Evolutionary conservation across 202 grass and related monocot species (phyloP).

Genomic region (Panicum virgatum): DNA sequence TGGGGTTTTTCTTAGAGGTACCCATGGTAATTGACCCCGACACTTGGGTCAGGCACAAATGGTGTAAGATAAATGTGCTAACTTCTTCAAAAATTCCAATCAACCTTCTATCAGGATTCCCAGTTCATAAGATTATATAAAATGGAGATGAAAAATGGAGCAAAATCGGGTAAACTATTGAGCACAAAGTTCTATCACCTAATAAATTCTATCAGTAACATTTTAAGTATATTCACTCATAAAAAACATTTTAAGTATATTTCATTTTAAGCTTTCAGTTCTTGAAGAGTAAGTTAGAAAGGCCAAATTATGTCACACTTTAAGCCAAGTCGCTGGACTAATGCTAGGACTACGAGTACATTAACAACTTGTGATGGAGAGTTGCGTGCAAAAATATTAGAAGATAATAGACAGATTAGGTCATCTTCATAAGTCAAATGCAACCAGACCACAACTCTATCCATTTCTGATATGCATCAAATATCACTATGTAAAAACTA

Average conservation of each 20-base stretch:
- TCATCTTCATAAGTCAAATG: background rate
- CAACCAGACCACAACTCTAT: background rate
- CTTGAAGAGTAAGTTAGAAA: background rate
- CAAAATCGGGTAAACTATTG: background rate
- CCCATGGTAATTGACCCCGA: too few species aligned
- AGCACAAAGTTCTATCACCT: background rate
- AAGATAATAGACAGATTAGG: background rate
- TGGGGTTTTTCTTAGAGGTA: too few species aligned
- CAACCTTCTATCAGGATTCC: background rate
- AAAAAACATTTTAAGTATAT: too few species aligned
- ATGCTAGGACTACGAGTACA: background rate
- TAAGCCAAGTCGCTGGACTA: conserved; percentile 5
- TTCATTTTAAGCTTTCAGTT: background rate
- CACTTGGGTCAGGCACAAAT: background rate
- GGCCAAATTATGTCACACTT: background rate
- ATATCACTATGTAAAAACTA: too few species aligned
- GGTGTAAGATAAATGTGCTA: background rate
- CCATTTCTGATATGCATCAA: background rate
- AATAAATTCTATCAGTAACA: background rate
- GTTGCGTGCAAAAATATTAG: conserved; percentile 2
- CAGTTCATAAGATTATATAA: background rate
- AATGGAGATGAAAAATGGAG: background rate
- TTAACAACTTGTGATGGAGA: background rate
- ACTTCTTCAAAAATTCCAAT: background rate
- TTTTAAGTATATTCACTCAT: background rate